Base-by-base conservation (phyloP, 106 monocot species). In the Chionographis japonica region DNA sequence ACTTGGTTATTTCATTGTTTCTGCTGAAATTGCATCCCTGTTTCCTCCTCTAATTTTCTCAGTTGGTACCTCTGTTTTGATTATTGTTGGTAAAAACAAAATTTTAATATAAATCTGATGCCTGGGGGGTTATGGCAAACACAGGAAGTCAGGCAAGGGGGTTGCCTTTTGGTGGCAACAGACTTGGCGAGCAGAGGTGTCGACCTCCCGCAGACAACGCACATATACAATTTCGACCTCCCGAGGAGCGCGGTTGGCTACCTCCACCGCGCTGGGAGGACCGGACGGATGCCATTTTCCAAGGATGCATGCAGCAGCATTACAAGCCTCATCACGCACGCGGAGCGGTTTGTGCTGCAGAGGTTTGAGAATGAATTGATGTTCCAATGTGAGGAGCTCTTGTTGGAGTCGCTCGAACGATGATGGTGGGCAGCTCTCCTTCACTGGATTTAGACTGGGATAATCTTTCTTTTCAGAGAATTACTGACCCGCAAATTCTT, bases 161-260 rank as follows among this genome's bases (percentile, higher is more conserved):
- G 84, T 5, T 92, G 79, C 70, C 74, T 95, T 40, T 51, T 95
- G 13, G 92, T 95, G 74, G 92, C 92, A 12, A 95, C 95, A 6
- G 95, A 95, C 57, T 70, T 95, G 35, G 88, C 92, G 19, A 82
- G 95, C 71, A 81, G 95, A 89, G 95, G 95, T 20, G 80, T 95
- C 40, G 95, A 95, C 61, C 72, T 95, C 9, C 89, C 97, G 50
- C 84, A 89, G 63, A 97, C 87, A 51, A 92, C 92, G 3, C 92
- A 97, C 55, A 85, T 97, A 42, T 97, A 97, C 65, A 97, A 97
- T 69, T 97, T 89, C 68, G 89, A 97, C 43, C 86, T 92, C 65
- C 97, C 89, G 4, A 86, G 60, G 66, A 89, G 72, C 14, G 92
- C 92, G 1, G 72, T 79, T 19, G 85, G 79, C 62, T 93, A 93